A percentile compares a stretch with the other conserved stretches of the same genome.
phyloP scores from a whole-genome alignment of 2,329 filamentous ascomycete species.

The Trichothecium sympodiale region DNA sequence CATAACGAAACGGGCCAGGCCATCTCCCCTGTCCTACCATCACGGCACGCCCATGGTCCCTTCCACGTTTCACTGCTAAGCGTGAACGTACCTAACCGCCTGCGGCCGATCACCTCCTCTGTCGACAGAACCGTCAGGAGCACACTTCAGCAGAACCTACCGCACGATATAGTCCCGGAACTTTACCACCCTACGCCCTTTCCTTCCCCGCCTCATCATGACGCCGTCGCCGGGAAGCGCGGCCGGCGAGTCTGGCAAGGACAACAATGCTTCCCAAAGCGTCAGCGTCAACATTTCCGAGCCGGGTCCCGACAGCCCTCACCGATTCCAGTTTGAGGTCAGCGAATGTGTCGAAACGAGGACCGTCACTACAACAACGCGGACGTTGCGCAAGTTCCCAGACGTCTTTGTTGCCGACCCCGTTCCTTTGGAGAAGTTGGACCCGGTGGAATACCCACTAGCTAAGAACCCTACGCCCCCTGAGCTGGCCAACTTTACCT shows the following conservation, averaged over 20 bases:
- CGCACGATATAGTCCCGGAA: no score
- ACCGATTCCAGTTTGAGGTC: conserved; percentile 43
- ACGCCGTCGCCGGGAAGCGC: conserved; percentile 25
- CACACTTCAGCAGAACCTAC: no score
- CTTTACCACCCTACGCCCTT: no score
- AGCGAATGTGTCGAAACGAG: conserved; percentile 58
- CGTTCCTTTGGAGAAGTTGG: conserved; percentile 58
- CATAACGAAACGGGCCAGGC: no score
- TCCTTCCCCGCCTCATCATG: conserved; percentile 15
- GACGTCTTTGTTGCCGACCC: conserved; percentile 72
- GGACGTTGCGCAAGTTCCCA: conserved; percentile 73
- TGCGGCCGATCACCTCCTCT: not conserved
- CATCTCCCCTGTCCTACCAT: no score
- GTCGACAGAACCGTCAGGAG: conserved; percentile 1
- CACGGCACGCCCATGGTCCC: no score
- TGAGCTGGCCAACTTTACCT: conserved; percentile 65
- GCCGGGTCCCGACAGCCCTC: conserved; percentile 19
- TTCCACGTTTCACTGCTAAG: no score
- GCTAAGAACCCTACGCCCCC: conserved; percentile 73
- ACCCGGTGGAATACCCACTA: conserved; percentile 83
- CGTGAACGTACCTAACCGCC: no score
- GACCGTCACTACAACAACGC: conserved; percentile 82
- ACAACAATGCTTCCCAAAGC: conserved; percentile 23
- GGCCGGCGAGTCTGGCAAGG: conserved; percentile 22
- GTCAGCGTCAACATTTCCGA: conserved; percentile 38